A percentile compares a stretch with the other conserved stretches of the same genome.
phyloP scores from a whole-genome alignment of 768 basidiomycete genomes.

The Trametes cinnabarina region DNA sequence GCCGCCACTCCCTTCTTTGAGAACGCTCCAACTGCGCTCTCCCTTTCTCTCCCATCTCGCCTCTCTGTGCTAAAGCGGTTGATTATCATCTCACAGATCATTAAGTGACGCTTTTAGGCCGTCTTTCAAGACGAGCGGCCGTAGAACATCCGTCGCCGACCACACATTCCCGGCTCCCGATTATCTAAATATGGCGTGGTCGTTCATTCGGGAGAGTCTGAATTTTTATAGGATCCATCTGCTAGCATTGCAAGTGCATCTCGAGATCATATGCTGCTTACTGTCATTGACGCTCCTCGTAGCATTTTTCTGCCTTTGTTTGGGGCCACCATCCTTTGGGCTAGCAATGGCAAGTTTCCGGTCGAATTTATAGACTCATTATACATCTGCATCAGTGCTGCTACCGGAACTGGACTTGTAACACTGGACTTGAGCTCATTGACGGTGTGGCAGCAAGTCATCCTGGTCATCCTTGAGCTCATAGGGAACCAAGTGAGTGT shows the following conservation, averaged over 20 bases:
- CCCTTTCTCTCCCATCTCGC: neutral
- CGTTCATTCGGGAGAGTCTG: conserved; percentile 13
- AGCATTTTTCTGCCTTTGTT: conserved; percentile 39
- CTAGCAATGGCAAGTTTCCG: conserved; percentile 36
- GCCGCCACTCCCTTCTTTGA: neutral
- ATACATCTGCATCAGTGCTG: conserved; percentile 37
- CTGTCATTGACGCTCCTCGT: neutral
- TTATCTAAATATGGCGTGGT: neutral
- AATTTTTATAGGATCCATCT: conserved; percentile 37
- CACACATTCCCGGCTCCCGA: neutral
- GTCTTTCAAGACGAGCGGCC: too few species aligned
- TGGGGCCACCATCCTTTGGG: conserved; percentile 44
- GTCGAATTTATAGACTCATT: conserved; percentile 38
- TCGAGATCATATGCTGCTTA: neutral
- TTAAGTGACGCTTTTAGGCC: too few species aligned
- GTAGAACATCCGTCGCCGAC: neutral
- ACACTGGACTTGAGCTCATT: conserved; percentile 31
- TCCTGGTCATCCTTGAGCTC: conserved; percentile 27
- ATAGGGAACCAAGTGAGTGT: conserved; percentile 26
- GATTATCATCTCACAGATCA: too few species aligned
- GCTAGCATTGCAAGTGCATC: conserved; percentile 26
- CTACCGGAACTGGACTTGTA: conserved; percentile 35
- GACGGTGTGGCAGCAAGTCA: conserved; percentile 30
- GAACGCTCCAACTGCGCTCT: neutral
- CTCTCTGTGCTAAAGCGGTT: too few species aligned